Percentiles rank a stretch among this genome's conserved stretches.
phyloP scores from a whole-genome alignment of 257 asterid genomes.

The Rhazya stricta region DNA sequence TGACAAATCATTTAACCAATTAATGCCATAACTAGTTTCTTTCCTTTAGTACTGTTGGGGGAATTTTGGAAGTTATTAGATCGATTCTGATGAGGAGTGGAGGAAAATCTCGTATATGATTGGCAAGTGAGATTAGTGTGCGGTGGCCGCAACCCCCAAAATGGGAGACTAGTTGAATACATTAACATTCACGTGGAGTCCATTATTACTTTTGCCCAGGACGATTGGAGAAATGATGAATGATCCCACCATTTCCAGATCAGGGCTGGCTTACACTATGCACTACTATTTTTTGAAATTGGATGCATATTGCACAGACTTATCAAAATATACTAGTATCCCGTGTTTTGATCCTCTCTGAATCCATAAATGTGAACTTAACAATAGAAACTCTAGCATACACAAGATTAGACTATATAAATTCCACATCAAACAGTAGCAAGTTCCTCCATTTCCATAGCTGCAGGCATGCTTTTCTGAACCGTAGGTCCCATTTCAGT shows the following conservation, averaged over 20 bases:
- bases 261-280: not conserved
- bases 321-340: no score
- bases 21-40: not conserved
- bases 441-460: no score
- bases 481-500: no score
- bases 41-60: not conserved
- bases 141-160: not conserved
- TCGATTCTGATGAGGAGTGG: not conserved
- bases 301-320: no score
- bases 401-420: no score
- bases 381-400: no score
- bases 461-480: no score
- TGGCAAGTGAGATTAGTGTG: not conserved
- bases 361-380: no score
- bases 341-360: no score
- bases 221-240: not conserved
- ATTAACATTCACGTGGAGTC: conserved; percentile 1
- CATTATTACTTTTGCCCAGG: not conserved
- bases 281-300: no score
- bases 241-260: conserved; percentile 4
- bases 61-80: not conserved
- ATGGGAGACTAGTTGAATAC: not conserved
- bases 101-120: no score
- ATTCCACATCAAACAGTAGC: no score
- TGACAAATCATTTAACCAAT: not conserved